Percentiles rank a stretch among this genome's conserved stretches.
Conservation (phyloP, 345 rosid genomes). For the Syzygium grande region DNA sequence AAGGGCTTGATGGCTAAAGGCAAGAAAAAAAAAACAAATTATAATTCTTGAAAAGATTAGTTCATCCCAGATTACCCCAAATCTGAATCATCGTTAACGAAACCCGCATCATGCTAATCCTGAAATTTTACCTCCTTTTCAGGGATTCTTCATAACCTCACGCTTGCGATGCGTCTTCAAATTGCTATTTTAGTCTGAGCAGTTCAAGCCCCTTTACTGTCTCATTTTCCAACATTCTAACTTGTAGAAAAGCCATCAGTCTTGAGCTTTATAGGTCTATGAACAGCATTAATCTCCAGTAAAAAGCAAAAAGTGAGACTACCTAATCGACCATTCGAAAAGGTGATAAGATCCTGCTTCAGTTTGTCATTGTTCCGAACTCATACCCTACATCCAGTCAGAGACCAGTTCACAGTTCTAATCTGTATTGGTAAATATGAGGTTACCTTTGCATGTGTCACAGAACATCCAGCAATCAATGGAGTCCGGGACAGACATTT, state of each 20-base stretch:
- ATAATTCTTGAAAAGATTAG: neutral
- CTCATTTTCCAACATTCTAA: neutral
- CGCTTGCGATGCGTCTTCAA: neutral
- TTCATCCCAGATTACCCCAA: neutral
- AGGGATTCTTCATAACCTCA: neutral
- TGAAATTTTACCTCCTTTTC: neutral
- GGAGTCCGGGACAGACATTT: neutral
- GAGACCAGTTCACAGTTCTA: neutral
- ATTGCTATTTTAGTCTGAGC: neutral
- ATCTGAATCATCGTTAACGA: neutral
- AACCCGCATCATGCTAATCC: neutral
- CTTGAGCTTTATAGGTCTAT: neutral
- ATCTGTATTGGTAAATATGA: neutral
- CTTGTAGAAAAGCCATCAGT: neutral
- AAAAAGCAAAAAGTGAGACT: neutral
- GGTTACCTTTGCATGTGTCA: neutral
- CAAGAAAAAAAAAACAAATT: fast-evolving
- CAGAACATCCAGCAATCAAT: neutral
- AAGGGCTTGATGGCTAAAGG: neutral
- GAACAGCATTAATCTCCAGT: neutral
- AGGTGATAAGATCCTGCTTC: neutral
- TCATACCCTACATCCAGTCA: neutral
- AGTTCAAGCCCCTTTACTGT: neutral
- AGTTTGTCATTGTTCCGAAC: neutral
- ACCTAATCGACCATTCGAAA: neutral